Conservation (phyloP, 2,329 filamentous ascomycete species). For the Myriangium duriaei region DNA sequence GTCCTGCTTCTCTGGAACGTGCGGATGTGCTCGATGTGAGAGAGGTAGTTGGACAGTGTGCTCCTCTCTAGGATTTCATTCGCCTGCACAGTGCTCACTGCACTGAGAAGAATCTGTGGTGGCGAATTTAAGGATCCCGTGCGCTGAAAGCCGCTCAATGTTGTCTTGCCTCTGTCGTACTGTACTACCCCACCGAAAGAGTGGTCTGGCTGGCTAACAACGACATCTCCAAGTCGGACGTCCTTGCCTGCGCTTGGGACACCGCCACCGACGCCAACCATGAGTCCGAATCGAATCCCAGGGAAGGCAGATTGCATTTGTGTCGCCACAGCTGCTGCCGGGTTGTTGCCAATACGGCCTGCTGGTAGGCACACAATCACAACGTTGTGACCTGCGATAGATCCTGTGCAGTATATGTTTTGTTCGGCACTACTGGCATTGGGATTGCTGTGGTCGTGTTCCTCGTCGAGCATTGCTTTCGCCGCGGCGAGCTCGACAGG, state of each 20-base stretch:
- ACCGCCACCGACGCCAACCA: constrained; percentile 18
- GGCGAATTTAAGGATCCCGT: constrained; percentile 13
- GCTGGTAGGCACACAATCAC: constrained; percentile 13
- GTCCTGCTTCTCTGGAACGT: too few species aligned
- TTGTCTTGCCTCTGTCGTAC: constrained; percentile 16
- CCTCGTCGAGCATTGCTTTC: constrained; percentile 12
- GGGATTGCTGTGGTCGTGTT: constrained; percentile 5
- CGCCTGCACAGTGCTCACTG: constrained; percentile 9
- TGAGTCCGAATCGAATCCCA: constrained; percentile 12
- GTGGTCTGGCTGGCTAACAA: constrained; percentile 15
- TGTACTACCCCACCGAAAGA: constrained; percentile 17
- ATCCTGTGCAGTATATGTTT: constrained; percentile 13
- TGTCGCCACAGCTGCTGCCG: constrained; percentile 12
- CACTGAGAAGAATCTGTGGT: constrained; percentile 16
- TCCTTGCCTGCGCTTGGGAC: constrained; percentile 12
- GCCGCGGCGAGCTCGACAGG: constrained; percentile 14
- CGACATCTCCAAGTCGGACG: constrained; percentile 18
- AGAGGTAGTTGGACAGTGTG: background rate
- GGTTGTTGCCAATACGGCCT: constrained; percentile 10
- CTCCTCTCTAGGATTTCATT: background rate
- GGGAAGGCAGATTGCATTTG: constrained; percentile 12
- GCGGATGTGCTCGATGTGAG: too few species aligned
- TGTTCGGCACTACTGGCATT: constrained; percentile 6
- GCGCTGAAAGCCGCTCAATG: constrained; percentile 7
- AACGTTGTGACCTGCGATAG: constrained; percentile 11